A percentile compares a stretch with the other conserved stretches of the same genome.
phyloP scores from a whole-genome alignment of 805 yeast genomes.

The Ogataea nakhonphanomensis region DNA sequence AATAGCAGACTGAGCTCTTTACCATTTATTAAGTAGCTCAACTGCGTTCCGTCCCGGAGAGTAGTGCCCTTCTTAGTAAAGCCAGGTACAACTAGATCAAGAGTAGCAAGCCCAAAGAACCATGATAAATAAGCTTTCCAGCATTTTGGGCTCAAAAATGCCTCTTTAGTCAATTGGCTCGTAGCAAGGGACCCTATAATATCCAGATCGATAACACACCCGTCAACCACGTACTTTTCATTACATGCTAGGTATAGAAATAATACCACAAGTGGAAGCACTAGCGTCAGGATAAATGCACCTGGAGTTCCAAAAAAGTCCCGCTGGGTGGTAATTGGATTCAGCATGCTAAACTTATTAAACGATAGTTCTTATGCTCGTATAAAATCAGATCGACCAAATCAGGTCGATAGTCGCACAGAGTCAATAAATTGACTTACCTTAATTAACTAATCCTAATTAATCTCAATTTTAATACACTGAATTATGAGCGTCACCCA shows the following conservation, averaged over 20 bases:
- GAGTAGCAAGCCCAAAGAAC: slow-evolving; percentile 61
- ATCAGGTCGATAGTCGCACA: slow-evolving; percentile 6
- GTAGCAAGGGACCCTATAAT: slow-evolving; percentile 28
- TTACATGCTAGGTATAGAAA: slow-evolving; percentile 61
- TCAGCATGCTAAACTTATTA: slow-evolving; percentile 27
- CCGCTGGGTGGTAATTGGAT: slow-evolving; percentile 65
- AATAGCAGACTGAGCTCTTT: slow-evolving; percentile 44
- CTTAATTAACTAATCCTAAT: slow-evolving; percentile 1
- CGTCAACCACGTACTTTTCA: slow-evolving; percentile 50
- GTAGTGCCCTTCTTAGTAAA: slow-evolving; percentile 64
- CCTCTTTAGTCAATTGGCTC: slow-evolving; percentile 17
- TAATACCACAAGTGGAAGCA: slow-evolving; percentile 63
- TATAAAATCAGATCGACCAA: slow-evolving; percentile 1
- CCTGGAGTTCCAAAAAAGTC: slow-evolving; percentile 85
- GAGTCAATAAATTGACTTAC: slow-evolving; percentile 5
- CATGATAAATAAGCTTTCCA: slow-evolving; percentile 70
- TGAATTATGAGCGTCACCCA: slow-evolving; percentile 42
- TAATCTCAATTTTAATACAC: no score
- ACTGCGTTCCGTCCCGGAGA: slow-evolving; percentile 70
- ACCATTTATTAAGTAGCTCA: slow-evolving; percentile 83
- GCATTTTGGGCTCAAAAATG: slow-evolving; percentile 42
- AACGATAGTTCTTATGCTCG: background rate
- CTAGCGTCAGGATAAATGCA: slow-evolving; percentile 58
- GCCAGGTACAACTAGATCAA: slow-evolving; percentile 75
- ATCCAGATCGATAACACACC: slow-evolving; percentile 41